phyloP scores from a whole-genome alignment of 106 monocot genomes.

The Posidonia australis region DNA sequence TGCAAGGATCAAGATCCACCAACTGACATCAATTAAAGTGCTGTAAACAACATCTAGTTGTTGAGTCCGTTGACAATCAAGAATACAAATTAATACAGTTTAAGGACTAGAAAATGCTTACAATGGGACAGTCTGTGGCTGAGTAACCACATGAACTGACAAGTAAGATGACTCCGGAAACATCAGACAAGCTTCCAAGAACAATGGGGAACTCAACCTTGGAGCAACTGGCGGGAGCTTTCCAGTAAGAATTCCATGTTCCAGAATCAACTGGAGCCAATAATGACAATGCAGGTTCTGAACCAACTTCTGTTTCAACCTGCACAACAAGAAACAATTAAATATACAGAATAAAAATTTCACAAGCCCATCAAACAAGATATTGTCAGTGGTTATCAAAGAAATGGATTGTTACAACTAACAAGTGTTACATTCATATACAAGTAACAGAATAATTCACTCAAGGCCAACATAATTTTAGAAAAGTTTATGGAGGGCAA shows the following conservation, averaged over 20 bases:
- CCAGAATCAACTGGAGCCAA: constrained; percentile 65
- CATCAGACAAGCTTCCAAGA: constrained; percentile 76
- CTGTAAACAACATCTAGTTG: too few species aligned
- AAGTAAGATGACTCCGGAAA: constrained; percentile 69
- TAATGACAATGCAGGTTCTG: constrained; percentile 64
- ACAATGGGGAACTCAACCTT: constrained; percentile 82
- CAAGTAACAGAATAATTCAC: too few species aligned
- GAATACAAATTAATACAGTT: neutral
- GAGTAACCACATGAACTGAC: constrained; percentile 95
- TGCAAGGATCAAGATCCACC: too few species aligned
- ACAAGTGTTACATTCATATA: too few species aligned
- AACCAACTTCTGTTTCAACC: constrained; percentile 65
- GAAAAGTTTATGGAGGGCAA: too few species aligned
- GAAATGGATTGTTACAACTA: too few species aligned
- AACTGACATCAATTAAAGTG: too few species aligned
- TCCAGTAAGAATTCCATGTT: constrained; percentile 61
- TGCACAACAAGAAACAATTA: constrained; percentile 15
- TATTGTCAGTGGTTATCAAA: neutral
- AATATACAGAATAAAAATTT: constrained; percentile 4
- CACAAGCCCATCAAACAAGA: neutral
- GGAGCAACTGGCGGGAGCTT: constrained; percentile 46
- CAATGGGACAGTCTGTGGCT: constrained; percentile 61
- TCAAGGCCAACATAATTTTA: too few species aligned
- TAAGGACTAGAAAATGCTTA: constrained; percentile 31
- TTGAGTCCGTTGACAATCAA: neutral